Conservation (phyloP, 2,329 filamentous ascomycete species). For the Colletotrichum graminicola region DNA sequence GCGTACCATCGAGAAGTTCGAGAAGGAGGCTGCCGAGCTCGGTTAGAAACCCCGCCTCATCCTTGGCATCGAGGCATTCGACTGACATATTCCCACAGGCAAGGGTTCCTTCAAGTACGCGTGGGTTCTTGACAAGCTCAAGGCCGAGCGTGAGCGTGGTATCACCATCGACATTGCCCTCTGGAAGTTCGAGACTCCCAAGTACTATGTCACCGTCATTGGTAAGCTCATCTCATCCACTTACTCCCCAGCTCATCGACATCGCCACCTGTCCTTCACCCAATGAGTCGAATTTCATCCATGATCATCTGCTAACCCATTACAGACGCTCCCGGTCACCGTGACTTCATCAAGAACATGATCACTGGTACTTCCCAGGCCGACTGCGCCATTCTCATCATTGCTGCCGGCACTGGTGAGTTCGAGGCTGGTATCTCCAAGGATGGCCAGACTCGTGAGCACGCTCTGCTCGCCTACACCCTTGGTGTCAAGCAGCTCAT, state of each 20-base stretch:
- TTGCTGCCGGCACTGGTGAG: slow-evolving; percentile 99
- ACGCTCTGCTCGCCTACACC: slow-evolving; percentile 99
- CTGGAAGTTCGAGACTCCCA: slow-evolving; percentile 99
- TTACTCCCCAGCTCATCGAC: neutral
- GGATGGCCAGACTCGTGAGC: slow-evolving; percentile 99
- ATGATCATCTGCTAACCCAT: slow-evolving; percentile 3
- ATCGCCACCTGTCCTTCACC: neutral
- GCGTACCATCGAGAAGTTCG: slow-evolving; percentile 99
- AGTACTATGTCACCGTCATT: slow-evolving; percentile 98
- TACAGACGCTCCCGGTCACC: slow-evolving; percentile 94
- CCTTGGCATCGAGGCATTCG: slow-evolving; percentile 35
- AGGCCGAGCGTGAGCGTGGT: slow-evolving; percentile 99
- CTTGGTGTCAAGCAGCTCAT: slow-evolving; percentile 99
- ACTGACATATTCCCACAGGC: slow-evolving; percentile 77
- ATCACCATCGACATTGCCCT: slow-evolving; percentile 99
- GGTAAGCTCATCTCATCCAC: slow-evolving; percentile 65
- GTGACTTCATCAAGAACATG: slow-evolving; percentile 99
- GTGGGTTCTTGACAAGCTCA: slow-evolving; percentile 99
- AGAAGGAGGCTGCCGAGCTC: slow-evolving; percentile 87
- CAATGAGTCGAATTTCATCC: neutral
- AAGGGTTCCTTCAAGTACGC: slow-evolving; percentile 99
- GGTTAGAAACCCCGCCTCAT: slow-evolving; percentile 9
- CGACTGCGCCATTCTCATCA: slow-evolving; percentile 99
- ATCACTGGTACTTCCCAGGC: slow-evolving; percentile 99
- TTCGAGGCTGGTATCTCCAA: slow-evolving; percentile 99